Evolutionary conservation across 768 basidiomycete genomes (phyloP).

Genomic region (Suillus decipiens): DNA sequence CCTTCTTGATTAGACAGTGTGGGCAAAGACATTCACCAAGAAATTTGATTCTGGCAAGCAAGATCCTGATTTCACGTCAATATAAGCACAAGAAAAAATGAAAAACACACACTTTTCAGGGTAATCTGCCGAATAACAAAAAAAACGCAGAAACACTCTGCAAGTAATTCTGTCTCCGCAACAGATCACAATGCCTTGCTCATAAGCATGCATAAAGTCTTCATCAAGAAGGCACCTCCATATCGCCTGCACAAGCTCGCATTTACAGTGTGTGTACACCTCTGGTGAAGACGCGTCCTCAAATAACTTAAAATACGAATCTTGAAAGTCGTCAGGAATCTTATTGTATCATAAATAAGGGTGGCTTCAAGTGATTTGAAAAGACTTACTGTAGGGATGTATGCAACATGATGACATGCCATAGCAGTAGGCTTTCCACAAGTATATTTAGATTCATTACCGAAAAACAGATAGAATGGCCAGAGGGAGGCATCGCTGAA

Average conservation of each 20-base stretch:
- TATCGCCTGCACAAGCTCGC: too few species aligned
- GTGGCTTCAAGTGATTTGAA: neutral
- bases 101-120: slow-evolving; percentile 17
- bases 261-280: too few species aligned
- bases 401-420: slow-evolving; percentile 19
- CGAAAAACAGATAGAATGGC: slow-evolving; percentile 20
- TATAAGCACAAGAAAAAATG: too few species aligned
- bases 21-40: slow-evolving; percentile 25
- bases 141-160: neutral
- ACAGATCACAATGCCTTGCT: too few species aligned
- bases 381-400: slow-evolving; percentile 13
- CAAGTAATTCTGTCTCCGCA: too few species aligned
- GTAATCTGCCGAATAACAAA: slow-evolving; percentile 27
- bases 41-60: slow-evolving; percentile 24
- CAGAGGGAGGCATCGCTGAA: slow-evolving; percentile 17
- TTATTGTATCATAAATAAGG: too few species aligned
- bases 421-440: slow-evolving; percentile 11
- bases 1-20: slow-evolving; percentile 15
- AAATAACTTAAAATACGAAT: slow-evolving; percentile 12
- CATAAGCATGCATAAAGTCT: too few species aligned
- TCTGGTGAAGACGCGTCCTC: too few species aligned
- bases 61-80: too few species aligned
- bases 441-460: slow-evolving; percentile 20
- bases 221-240: too few species aligned
- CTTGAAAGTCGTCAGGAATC: slow-evolving; percentile 7